Evolutionary conservation across 768 basidiomycete species (phyloP).

Genomic region (Polyporus arcularius): DNA sequence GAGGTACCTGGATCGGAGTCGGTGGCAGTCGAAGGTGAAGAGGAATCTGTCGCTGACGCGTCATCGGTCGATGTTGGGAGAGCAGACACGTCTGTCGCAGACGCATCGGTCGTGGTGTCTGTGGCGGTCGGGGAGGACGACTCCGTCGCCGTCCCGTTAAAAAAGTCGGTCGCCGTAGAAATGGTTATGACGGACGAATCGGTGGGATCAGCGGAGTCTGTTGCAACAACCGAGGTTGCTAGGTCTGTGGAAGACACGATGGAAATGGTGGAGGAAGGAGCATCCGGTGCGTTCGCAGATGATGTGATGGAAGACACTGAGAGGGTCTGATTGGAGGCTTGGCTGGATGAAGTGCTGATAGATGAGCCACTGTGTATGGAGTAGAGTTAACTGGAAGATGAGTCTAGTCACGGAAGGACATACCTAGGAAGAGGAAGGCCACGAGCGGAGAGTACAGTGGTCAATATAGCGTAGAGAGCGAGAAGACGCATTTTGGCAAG

Average conservation of each 20-base stretch:
- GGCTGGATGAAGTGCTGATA: background rate
- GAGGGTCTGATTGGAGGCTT: too few species aligned
- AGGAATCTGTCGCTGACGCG: background rate
- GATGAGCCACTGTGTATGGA: background rate
- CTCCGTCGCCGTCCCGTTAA: background rate
- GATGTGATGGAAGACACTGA: too few species aligned
- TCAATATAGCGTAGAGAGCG: background rate
- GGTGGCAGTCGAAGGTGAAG: background rate
- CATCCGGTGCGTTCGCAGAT: background rate
- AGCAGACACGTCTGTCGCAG: background rate
- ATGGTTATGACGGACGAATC: background rate
- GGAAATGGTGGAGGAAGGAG: background rate
- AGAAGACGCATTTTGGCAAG: conserved; percentile 1
- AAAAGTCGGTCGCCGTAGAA: background rate
- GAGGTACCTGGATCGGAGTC: background rate
- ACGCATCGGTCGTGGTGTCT: background rate
- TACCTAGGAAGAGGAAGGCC: background rate
- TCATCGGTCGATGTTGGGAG: background rate
- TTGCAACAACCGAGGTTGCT: background rate
- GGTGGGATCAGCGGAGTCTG: background rate
- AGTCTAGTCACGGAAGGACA: background rate
- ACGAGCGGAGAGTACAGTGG: background rate
- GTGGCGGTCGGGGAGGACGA: background rate
- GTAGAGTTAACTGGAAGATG: background rate
- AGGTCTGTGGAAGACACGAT: background rate